Base-by-base conservation (phyloP, 352 stramenopile species). In the Pseudoperonospora humuli region DNA sequence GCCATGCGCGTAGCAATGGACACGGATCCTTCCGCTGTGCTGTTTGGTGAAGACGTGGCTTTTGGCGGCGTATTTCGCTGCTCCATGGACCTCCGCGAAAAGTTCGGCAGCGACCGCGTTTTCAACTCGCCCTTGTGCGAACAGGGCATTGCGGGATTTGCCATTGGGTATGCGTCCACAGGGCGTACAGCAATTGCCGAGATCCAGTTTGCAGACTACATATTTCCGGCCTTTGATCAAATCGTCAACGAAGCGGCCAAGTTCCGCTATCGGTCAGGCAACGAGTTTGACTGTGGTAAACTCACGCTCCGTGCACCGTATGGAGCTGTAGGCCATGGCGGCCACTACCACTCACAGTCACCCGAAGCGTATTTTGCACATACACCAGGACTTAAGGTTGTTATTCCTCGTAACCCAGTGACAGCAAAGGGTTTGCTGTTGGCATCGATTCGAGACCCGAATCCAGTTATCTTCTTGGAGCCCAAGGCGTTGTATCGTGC, bases 61-160 rank as follows among this genome's bases (percentile, higher is more conserved):
- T 99, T 99, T 64, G 96, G 96, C 35, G 95, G 95, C 36, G 95
- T 99, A 23, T 99, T 99, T 70, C 90, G 96, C 25, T 98, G 95
- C 71, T 96, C 88, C 11, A 75, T 97, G 50, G 86, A 86, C 24
- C 75, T 99, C 15, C 69, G 78, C 35, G 87, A 97, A 13, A 67
- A 95, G 67, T 98, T 98, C 67, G 96, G 96, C 13, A 49, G 69
- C 19, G 72, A 97, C 40, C 84, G 95, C 34, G 92, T 98, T 2
- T 98, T 98, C 61, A 98, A 98, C 66, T 97, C 93, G 32, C 95
- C 95, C 7, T 58, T 98, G 7, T 97, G 77, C 39, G 95, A 98
- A 53, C 96, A 98, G 50, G 80, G 70, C n/a, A 93, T 96, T 45
- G 78, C 81, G 0, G 93, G 95, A 17, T 97, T 99, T 67, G 96